phyloP scores from a whole-genome alignment of 495 filamentous ascomycete genomes.

The Penicillium salamii region DNA sequence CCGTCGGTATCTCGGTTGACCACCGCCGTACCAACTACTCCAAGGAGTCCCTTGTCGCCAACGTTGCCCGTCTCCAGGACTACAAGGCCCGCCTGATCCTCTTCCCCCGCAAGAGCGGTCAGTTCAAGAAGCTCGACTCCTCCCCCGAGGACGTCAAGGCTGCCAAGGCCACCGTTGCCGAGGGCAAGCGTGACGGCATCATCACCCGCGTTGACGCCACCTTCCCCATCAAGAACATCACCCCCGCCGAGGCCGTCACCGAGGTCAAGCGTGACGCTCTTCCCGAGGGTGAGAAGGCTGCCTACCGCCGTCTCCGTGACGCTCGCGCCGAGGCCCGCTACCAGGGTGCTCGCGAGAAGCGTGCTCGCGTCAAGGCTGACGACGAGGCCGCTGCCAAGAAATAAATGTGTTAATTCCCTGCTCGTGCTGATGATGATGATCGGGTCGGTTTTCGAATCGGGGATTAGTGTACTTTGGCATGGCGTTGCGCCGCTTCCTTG shows the following conservation, averaged over 20 bases:
- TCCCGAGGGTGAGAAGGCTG: conserved; percentile 74
- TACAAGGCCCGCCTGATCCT: conserved; percentile 94
- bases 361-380: conserved; percentile 86
- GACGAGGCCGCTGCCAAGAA: conserved; percentile 86
- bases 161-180: conserved; percentile 55
- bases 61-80: conserved; percentile 93
- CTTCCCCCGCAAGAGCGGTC: conserved; percentile 92
- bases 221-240: conserved; percentile 70
- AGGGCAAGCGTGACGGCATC: conserved; percentile 53
- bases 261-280: conserved; percentile 82
- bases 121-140: conserved; percentile 86
- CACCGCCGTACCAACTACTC: conserved; percentile 94
- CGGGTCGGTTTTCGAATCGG: conserved; percentile 43
- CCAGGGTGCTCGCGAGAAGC: conserved; percentile 85
- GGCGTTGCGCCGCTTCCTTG: conserved; percentile 38
- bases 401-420: conserved; percentile 60
- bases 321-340: conserved; percentile 81
- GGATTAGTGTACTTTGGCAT: conserved; percentile 45
- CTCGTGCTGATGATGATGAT: conserved; percentile 51
- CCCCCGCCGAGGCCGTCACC: conserved; percentile 55
- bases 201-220: conserved; percentile 51
- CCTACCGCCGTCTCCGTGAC: conserved; percentile 80
- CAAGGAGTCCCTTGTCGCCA: conserved; percentile 85
- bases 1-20: conserved; percentile 96
- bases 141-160: conserved; percentile 79